phyloP scores from a whole-genome alignment of 2,329 filamentous ascomycete genomes.

The Phyllosticta citrichinensis region DNA sequence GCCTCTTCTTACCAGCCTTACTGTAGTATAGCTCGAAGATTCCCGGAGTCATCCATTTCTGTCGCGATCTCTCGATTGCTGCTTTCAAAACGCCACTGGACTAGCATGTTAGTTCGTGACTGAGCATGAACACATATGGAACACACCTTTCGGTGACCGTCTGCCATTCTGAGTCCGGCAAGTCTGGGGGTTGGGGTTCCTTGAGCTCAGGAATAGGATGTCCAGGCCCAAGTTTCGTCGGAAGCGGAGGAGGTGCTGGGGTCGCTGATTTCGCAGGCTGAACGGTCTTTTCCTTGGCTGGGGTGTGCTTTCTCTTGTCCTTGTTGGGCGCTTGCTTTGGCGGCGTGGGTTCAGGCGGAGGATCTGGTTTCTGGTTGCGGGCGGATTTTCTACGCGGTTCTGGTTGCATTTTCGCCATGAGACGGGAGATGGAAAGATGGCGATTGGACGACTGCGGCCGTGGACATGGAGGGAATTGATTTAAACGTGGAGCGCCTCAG shows the following conservation, averaged over 20 bases:
- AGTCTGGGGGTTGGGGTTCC: slow-evolving; percentile 52
- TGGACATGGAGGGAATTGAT: background rate
- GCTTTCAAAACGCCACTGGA: slow-evolving; percentile 63
- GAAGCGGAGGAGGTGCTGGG: slow-evolving; percentile 36
- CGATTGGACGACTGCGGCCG: background rate
- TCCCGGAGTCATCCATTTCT: slow-evolving; percentile 31
- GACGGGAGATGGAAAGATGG: background rate
- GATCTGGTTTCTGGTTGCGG: slow-evolving; percentile 9
- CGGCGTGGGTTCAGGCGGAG: background rate
- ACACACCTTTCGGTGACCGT: slow-evolving; percentile 60
- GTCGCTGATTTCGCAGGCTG: background rate
- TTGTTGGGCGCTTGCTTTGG: background rate
- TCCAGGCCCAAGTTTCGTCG: slow-evolving; percentile 52
- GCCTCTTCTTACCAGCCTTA: slow-evolving; percentile 25
- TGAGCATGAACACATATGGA: background rate
- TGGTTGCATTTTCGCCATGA: slow-evolving; percentile 1
- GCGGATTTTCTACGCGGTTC: slow-evolving; percentile 6
- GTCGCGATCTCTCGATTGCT: slow-evolving; percentile 61
- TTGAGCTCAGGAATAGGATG: slow-evolving; percentile 63
- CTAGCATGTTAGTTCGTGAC: slow-evolving; percentile 12
- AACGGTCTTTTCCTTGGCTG: slow-evolving; percentile 6
- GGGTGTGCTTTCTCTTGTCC: slow-evolving; percentile 7
- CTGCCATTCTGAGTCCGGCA: slow-evolving; percentile 59
- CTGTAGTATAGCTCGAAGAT: slow-evolving; percentile 30
- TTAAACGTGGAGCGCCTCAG: background rate